Percentiles rank a stretch among this genome's conserved stretches.
Conservation (phyloP, 331 rosid genomes). For the Acacia pycnantha region DNA sequence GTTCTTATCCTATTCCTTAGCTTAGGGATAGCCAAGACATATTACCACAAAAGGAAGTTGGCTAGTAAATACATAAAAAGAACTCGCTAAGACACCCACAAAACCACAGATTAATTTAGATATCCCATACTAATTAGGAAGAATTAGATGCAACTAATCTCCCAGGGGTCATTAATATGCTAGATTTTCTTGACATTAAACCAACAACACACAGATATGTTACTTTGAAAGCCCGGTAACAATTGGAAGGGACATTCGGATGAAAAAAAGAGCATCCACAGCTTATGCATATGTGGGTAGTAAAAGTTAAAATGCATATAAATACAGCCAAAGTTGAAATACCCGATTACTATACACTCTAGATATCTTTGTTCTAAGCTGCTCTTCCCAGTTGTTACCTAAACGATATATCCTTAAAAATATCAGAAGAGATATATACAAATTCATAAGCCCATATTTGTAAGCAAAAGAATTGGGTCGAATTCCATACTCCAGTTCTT, state of each 20-base stretch:
- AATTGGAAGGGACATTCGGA: neutral
- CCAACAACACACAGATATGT: neutral
- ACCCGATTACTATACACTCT: conserved; percentile 97
- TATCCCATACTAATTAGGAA: neutral
- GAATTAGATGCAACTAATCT: neutral
- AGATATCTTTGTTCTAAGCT: conserved; percentile 88
- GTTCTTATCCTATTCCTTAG: conserved; percentile 8
- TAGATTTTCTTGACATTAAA: neutral
- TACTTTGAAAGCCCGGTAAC: neutral
- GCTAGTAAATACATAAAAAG: neutral
- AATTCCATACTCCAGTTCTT: conserved; percentile 71
- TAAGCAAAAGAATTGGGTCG: conserved; percentile 5
- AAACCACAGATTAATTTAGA: neutral
- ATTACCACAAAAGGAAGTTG: neutral
- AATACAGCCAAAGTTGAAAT: conserved; percentile 22
- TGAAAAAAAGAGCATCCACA: neutral
- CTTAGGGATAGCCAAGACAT: neutral
- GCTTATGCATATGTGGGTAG: neutral
- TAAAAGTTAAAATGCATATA: neutral
- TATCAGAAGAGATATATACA: conserved; percentile 28
- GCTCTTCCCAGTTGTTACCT: conserved; percentile 86
- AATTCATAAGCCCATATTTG: neutral
- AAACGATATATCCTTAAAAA: conserved; percentile 26
- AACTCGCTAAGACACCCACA: neutral
- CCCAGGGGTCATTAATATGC: neutral